Evolutionary conservation across 345 rosid genomes (phyloP).

Genomic region (Lepidium africanum): DNA sequence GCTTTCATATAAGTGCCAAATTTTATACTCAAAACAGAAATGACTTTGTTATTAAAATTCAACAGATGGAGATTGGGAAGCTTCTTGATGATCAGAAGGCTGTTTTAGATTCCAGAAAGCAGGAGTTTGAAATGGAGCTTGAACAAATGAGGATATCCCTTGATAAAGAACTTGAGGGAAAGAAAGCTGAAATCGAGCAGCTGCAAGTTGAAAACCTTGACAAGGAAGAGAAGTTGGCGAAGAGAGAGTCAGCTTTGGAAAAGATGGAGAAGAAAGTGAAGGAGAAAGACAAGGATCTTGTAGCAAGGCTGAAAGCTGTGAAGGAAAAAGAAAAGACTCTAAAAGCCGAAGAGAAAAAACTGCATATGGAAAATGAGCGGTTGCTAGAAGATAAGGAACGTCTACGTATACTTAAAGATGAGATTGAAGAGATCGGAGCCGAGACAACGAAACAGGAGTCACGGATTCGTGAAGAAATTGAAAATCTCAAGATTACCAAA

Average conservation of each 20-base stretch:
- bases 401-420: conserved; percentile 46
- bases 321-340: conserved; percentile 52
- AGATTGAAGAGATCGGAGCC: conserved; percentile 53
- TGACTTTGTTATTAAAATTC: conserved; percentile 4
- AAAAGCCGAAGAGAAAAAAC: conserved; percentile 53
- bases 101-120: conserved; percentile 40
- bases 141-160: conserved; percentile 48
- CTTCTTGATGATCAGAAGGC: conserved; percentile 61
- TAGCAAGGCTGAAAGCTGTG: conserved; percentile 42
- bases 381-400: conserved; percentile 47
- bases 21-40: not conserved
- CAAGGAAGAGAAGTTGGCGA: conserved; percentile 48
- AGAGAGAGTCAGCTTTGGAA: conserved; percentile 49
- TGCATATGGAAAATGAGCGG: conserved; percentile 46
- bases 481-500: conserved; percentile 42
- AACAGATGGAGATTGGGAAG: conserved; percentile 57
- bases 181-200: conserved; percentile 39
- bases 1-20: not conserved
- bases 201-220: conserved; percentile 43
- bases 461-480: conserved; percentile 47
- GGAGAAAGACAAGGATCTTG: conserved; percentile 72
- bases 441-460: conserved; percentile 53
- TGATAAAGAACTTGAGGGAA: conserved; percentile 51
- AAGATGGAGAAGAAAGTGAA: conserved; percentile 46
- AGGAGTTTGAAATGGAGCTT: conserved; percentile 52